Evolutionary conservation across 1,284 basidiomycete genomes (phyloP), one percentile per base, ranked within the genome.

Genomic region (Boletus hoseneyae): DNA sequence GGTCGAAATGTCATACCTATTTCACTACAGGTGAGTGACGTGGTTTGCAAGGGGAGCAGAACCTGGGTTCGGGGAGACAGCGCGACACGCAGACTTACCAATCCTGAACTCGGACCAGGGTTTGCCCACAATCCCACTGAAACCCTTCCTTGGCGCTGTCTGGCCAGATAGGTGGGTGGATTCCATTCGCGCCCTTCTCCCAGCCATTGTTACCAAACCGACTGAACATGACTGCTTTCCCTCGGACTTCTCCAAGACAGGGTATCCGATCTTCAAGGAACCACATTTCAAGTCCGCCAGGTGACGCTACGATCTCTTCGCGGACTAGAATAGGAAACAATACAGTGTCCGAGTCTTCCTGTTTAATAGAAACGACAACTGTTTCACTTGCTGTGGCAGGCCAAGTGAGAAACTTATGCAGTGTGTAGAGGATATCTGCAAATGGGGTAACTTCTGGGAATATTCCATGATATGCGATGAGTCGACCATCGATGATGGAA

Each of bases 301-400:
- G 77, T 0, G 79, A 77, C 35, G 60, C 62, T 27, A 66, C 62
- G 39, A 95, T 83, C 49, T 84, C 84, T 34, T 79, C 69, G 45
- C 78, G 80, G 7, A 94, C 87, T 10, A 83, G 67, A 29, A 67
- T 59, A 0, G 88, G 87, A 68, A 93, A 93, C 10, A 68, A 56
- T 12, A 62, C 59, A 0, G 75, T 69, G 29, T 68, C 63, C 47
- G 72, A 77, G 59, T 88, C 84, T 65, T 95, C 93, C 65, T 94
- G 87, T 66, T 95, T 94, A 64, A 96, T 79, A 11, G 83, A 92
- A 70, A 93, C 80, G 33, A 95, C 77, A 35, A 95, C 64, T 0
- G 87, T 87, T 67, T 95, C 92, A 35, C 73, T 74, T 3, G 70
- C 73, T 1, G 83, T 79, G 4, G 61, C 55, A 0, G 85, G 74